Evolutionary conservation across 345 rosid species (phyloP).

Genomic region (Boechera retrofracta): DNA sequence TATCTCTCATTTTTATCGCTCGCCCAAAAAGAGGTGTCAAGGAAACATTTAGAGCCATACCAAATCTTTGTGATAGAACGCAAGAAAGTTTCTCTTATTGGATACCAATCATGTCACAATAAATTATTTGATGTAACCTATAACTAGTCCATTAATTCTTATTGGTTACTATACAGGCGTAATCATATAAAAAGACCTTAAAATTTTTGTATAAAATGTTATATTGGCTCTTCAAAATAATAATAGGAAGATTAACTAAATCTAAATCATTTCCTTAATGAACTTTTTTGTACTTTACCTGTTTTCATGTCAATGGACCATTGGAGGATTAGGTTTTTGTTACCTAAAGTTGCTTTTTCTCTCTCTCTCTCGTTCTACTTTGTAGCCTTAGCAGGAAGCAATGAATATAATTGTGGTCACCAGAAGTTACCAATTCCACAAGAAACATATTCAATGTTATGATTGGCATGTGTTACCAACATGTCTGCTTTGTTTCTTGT

Average conservation of each 20-base stretch:
- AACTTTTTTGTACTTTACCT: constrained; percentile 42
- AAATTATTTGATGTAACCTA: constrained; percentile 17
- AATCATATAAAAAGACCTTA: constrained; percentile 30
- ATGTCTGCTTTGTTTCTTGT: constrained; percentile 33
- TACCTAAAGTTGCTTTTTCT: constrained; percentile 3
- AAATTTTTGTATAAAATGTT: neutral
- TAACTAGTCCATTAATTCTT: constrained; percentile 13
- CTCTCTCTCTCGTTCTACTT: constrained; percentile 12
- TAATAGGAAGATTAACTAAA: neutral
- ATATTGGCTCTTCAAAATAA: constrained; percentile 11
- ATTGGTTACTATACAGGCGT: constrained; percentile 28
- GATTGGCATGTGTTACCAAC: constrained; percentile 50
- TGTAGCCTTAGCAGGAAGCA: constrained; percentile 43
- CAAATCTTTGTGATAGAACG: constrained; percentile 36
- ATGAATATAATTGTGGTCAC: constrained; percentile 40
- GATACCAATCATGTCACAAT: constrained; percentile 38
- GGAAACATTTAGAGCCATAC: constrained; percentile 33
- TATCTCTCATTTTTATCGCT: constrained; percentile 9
- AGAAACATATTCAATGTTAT: constrained; percentile 43
- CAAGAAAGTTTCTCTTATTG: constrained; percentile 28
- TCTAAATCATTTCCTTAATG: constrained; percentile 42
- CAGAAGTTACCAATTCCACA: constrained; percentile 44
- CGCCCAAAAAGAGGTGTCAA: constrained; percentile 27
- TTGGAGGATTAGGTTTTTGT: constrained; percentile 37
- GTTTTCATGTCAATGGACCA: constrained; percentile 28